Evolutionary conservation across 352 stramenopile species (phyloP), one percentile per base, ranked within the genome.

Genomic region (Halophytophthora polymorphica): DNA sequence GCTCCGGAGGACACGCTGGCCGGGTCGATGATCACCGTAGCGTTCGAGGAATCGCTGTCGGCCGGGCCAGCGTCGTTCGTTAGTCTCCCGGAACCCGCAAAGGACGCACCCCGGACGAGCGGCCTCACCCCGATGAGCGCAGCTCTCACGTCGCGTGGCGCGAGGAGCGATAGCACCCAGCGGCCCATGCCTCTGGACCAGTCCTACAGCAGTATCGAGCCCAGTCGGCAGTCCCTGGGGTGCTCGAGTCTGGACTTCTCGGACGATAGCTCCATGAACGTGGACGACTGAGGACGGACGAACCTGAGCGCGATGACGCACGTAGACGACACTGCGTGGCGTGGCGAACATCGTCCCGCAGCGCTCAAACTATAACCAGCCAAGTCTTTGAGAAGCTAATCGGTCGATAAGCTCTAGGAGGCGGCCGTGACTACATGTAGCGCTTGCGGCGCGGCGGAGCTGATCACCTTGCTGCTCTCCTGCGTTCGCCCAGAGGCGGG

Each of bases 21-120:
- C 2, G 79, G 78, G 8, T 77, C 88, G 29, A 95, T 92, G 83
- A 90, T 95, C 45, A 85, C 73, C 1, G 43, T 88, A 8, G 83
- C 83, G 3, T 91, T 93, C 36, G 76, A 90, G 40, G 83, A 93
- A 52, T 90, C 83, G 2, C 52, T 93, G 8, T 75, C 66, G 18
- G 52, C 68, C 10, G 73, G 65, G 5, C 62, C 64, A 38, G 51
- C 37, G 3, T 71, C 73, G 14, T 68, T 83, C 38, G 60, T 53
- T 45, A 67, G 56, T 48, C 70, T 72, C 43, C 42, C 53, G 17
- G 51, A 69, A 1, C 53, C 60, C 3, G 41, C 55, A 10, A 61
- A 56, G 38, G 45, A 66, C 39, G 49, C 49, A 6, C 57, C 58
- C 2, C 77, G 53, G 29, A 74, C 64, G 1, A 77, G 70, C 64